phyloP scores from a whole-genome alignment of 1,284 basidiomycete species.

The Apiotrichum mycotoxinovorans region DNA sequence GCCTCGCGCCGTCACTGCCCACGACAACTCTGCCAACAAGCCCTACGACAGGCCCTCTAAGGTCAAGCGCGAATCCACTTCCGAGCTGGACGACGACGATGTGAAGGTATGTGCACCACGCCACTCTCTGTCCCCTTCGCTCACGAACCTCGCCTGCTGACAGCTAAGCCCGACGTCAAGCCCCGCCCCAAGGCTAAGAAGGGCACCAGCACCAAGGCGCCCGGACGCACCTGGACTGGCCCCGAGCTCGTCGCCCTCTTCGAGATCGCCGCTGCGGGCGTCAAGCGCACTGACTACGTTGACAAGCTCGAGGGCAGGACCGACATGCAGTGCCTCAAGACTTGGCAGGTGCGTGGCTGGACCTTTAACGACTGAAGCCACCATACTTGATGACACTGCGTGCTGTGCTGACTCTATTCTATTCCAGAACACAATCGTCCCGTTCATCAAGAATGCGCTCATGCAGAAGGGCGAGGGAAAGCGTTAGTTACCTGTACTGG shows the following conservation, averaged over 20 bases:
- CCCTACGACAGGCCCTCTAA: not conserved
- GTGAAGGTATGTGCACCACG: no score
- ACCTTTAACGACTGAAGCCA: not conserved
- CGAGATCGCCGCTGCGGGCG: not conserved
- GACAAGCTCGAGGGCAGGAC: not conserved
- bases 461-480: not conserved
- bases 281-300: not conserved
- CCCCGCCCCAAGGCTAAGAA: not conserved
- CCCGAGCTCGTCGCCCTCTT: slow-evolving; percentile 1
- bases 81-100: no score
- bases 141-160: no score
- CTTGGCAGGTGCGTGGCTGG: not conserved
- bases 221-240: not conserved
- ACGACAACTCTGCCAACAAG: not conserved
- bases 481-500: not conserved
- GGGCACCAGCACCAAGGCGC: not conserved
- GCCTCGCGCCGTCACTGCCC: no score
- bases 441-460: slow-evolving; percentile 6
- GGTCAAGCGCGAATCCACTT: no score
- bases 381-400: not conserved
- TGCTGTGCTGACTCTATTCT: not conserved
- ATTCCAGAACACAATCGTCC: slow-evolving; percentile 3
- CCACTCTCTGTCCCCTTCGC: no score
- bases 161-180: not conserved
- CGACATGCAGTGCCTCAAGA: not conserved